Percentiles rank a stretch among this genome's conserved stretches.
These are phyloP conservation scores for Fomitopsis betulina DNA, from an alignment of 1,284 basidiomycete genomes.

Conservation along the genomic window DNA sequence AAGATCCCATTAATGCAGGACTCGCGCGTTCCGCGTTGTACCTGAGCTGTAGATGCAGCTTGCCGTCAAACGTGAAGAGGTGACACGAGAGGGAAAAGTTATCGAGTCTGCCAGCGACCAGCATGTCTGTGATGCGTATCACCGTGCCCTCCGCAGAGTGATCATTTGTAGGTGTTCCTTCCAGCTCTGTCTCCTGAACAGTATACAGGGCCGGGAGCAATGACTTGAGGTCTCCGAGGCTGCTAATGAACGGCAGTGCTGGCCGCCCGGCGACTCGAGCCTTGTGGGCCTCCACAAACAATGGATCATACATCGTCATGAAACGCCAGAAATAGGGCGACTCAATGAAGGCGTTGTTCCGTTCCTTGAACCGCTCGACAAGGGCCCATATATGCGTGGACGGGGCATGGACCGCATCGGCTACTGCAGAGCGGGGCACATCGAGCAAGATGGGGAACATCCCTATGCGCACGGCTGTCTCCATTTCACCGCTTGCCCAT, in stretches of 20 bases:
- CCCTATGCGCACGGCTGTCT: neutral
- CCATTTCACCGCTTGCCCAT: neutral
- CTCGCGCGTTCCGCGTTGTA: neutral
- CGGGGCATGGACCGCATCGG: neutral
- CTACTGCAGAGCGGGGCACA: neutral
- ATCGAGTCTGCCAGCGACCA: neutral
- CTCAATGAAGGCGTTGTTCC: neutral
- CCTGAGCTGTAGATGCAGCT: neutral
- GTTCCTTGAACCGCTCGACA: neutral
- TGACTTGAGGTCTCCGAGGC: neutral
- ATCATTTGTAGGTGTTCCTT: too few species aligned
- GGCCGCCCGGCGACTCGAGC: neutral
- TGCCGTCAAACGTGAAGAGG: neutral
- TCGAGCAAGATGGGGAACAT: neutral
- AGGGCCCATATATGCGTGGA: neutral
- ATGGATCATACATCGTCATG: neutral
- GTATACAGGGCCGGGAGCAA: neutral
- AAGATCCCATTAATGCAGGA: neutral
- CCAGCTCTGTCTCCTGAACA: neutral
- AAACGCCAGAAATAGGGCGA: slow-evolving; percentile 2
- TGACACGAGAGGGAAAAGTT: neutral
- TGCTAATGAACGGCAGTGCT: neutral
- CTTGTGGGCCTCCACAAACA: neutral
- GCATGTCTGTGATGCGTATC: neutral
- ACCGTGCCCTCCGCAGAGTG: neutral